Evolutionary conservation across 495 filamentous ascomycete genomes (phyloP).

Genomic region (Aspergillus haitiensis): DNA sequence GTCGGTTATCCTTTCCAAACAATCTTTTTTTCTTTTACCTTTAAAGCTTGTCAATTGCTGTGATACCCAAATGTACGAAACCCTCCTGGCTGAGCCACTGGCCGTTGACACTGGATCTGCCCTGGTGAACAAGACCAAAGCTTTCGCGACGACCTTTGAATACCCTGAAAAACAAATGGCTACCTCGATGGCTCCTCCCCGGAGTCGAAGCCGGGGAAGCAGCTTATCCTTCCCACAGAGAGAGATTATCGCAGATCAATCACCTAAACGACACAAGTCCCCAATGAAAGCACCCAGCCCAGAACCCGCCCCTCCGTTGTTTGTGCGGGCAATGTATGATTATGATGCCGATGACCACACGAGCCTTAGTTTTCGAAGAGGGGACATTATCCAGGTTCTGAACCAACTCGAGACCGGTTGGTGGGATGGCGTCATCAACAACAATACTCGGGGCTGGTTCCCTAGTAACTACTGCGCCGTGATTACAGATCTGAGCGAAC

Average conservation of each 20-base stretch:
- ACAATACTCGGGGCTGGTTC: constrained; percentile 91
- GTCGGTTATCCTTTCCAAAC: constrained; percentile 6
- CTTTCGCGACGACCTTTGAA: constrained; percentile 48
- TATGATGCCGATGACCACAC: constrained; percentile 96
- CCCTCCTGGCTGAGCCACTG: constrained; percentile 36
- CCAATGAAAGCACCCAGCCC: constrained; percentile 54
- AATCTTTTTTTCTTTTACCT: constrained; percentile 1
- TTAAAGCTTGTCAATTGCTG: constrained; percentile 18
- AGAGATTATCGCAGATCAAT: constrained; percentile 30
- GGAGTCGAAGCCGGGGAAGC: constrained; percentile 34
- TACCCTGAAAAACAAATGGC: constrained; percentile 46
- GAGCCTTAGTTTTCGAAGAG: constrained; percentile 91
- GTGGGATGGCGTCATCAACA: constrained; percentile 93
- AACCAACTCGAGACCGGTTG: constrained; percentile 97
- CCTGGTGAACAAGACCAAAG: constrained; percentile 37
- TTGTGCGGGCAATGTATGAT: constrained; percentile 94
- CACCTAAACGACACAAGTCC: constrained; percentile 32
- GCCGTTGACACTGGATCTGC: constrained; percentile 36
- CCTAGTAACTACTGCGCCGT: constrained; percentile 97
- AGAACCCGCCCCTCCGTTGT: constrained; percentile 75
- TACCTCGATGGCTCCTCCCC: constrained; percentile 36
- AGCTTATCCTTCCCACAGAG: constrained; percentile 31
- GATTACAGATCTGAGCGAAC: constrained; percentile 71
- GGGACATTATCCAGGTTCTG: constrained; percentile 95
- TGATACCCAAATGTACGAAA: constrained; percentile 38